Percentiles rank a stretch among this genome's conserved stretches.
Evolutionary conservation across 2,329 filamentous ascomycete genomes (phyloP).

Genomic region (Clonostachys solani): DNA sequence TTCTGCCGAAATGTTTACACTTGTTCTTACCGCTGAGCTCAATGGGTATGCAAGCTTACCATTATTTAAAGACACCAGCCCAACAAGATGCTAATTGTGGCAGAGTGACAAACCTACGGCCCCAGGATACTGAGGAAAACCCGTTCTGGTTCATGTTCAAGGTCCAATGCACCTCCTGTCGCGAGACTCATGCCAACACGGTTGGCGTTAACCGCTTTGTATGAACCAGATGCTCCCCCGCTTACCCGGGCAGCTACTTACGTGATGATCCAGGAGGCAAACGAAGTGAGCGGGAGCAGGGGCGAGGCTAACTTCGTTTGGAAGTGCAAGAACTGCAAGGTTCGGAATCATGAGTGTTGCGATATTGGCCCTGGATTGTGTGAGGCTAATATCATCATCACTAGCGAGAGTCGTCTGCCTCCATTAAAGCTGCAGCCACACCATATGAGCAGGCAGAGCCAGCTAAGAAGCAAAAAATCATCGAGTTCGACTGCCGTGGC

Average conservation of each 20-base stretch:
- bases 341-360: constrained; percentile 24
- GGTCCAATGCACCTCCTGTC: constrained; percentile 96
- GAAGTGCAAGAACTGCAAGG: constrained; percentile 98
- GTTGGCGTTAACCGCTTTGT: constrained; percentile 88
- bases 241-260: not conserved
- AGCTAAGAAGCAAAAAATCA: constrained; percentile 70
- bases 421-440: constrained; percentile 70
- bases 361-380: not conserved
- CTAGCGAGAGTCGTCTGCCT: constrained; percentile 80
- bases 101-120: constrained; percentile 87
- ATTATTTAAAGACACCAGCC: too few relatives aligned
- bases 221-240: constrained; percentile 20
- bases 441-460: constrained; percentile 69
- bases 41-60: constrained; percentile 49
- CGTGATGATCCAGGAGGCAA: constrained; percentile 61
- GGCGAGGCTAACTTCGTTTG: constrained; percentile 99
- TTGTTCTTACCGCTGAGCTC: constrained; percentile 65
- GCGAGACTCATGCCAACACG: constrained; percentile 83
- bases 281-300: constrained; percentile 87
- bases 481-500: constrained; percentile 91
- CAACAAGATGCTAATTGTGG: not conserved
- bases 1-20: constrained; percentile 52
- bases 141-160: constrained; percentile 98
- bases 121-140: constrained; percentile 72
- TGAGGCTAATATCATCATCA: not conserved